These are phyloP conservation scores for Immersiporthe knoxdaviesiana DNA, from an alignment of 2,329 filamentous ascomycete genomes.

Conservation along the genomic window DNA sequence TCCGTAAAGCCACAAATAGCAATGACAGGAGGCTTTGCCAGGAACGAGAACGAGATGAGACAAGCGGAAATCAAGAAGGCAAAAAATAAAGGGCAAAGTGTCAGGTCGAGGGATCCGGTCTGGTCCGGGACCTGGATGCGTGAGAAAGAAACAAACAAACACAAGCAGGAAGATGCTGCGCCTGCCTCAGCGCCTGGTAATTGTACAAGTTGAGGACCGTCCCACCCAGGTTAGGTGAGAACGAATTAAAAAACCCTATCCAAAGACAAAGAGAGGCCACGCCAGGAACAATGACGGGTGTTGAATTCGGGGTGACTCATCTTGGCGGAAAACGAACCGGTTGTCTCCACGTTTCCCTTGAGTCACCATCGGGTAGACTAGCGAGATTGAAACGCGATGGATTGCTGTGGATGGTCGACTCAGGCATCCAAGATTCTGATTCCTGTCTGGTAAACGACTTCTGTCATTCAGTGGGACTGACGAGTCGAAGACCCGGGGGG, in stretches of 20 bases:
- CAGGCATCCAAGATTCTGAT: not conserved
- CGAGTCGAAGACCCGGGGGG: not conserved
- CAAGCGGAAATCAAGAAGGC: not conserved
- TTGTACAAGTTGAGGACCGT: not conserved
- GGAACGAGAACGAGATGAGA: not conserved
- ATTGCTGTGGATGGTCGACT: not conserved
- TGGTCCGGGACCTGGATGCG: not conserved
- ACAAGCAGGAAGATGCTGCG: not conserved
- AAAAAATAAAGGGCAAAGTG: conserved; percentile 4
- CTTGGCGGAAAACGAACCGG: conserved; percentile 4
- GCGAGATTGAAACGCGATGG: not conserved
- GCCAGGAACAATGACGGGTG: not conserved
- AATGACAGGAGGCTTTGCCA: not conserved
- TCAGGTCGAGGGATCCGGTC: not conserved
- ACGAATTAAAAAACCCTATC: not conserved
- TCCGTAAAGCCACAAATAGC: not conserved
- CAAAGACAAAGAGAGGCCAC: not conserved
- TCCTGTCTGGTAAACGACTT: not conserved
- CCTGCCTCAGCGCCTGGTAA: not conserved
- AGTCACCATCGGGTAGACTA: conserved; percentile 24
- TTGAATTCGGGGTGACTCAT: conserved; percentile 27
- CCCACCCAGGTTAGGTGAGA: not conserved
- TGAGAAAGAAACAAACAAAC: not conserved
- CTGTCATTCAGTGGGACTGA: conserved; percentile 12
- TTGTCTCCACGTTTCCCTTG: conserved; percentile 17